These are phyloP conservation scores for Lippia alba DNA, from an alignment of 305 asterid genomes.

Conservation along the genomic window DNA sequence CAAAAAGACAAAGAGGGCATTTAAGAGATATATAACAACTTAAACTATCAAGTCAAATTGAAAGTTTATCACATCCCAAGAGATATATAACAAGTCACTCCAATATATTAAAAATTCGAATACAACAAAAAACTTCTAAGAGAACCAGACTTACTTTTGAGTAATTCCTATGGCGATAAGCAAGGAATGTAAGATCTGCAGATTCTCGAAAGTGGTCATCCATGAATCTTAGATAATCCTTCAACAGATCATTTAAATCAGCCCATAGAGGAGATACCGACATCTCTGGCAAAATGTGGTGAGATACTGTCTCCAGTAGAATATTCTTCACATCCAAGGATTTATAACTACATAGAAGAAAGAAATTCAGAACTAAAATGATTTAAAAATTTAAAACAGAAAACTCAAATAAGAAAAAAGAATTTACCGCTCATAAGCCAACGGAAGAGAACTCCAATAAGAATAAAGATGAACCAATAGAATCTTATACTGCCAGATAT, in stretches of 20 bases:
- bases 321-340: slow-evolving; percentile 97
- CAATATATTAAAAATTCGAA: neutral
- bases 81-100: slow-evolving; percentile 15
- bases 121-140: slow-evolving; percentile 15
- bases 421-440: slow-evolving; percentile 84
- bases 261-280: slow-evolving; percentile 87
- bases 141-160: slow-evolving; percentile 70
- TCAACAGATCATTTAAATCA: slow-evolving; percentile 66
- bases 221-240: slow-evolving; percentile 85
- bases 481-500: slow-evolving; percentile 90
- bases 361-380: slow-evolving; percentile 32
- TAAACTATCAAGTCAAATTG: neutral
- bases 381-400: slow-evolving; percentile 23
- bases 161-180: slow-evolving; percentile 94
- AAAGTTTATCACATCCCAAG: neutral
- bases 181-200: slow-evolving; percentile 95
- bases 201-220: slow-evolving; percentile 95
- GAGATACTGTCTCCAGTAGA: slow-evolving; percentile 87
- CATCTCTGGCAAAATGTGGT: slow-evolving; percentile 97
- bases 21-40: slow-evolving; percentile 24
- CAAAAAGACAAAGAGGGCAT: slow-evolving; percentile 22
- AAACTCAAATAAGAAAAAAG: slow-evolving; percentile 11
- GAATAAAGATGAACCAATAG: slow-evolving; percentile 91
- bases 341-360: slow-evolving; percentile 71
- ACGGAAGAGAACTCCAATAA: slow-evolving; percentile 86